Conservation (phyloP, 2,329 filamentous ascomycete species). For the Diaporthe sp. region DNA sequence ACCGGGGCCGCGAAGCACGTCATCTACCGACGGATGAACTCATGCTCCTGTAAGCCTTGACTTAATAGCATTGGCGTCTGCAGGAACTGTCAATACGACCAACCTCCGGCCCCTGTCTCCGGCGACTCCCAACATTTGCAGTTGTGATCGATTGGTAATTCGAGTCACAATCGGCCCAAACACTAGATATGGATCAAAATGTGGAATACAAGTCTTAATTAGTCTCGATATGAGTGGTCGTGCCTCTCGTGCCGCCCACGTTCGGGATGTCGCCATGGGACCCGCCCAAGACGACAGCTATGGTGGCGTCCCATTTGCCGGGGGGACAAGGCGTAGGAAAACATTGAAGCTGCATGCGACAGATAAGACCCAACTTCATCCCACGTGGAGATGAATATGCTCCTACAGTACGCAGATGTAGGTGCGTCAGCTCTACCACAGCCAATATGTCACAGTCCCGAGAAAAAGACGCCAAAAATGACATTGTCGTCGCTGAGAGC, state of each 20-base stretch:
- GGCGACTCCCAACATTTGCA: background rate
- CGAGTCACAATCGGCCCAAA: background rate
- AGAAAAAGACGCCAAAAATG: background rate
- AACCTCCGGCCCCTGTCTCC: background rate
- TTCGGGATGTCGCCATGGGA: slow-evolving; percentile 22
- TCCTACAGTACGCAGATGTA: background rate
- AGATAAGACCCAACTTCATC: background rate
- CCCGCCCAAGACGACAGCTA: slow-evolving; percentile 11
- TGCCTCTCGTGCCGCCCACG: background rate
- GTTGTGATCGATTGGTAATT: background rate
- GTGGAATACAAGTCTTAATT: background rate
- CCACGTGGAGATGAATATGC: background rate
- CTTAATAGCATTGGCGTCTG: background rate
- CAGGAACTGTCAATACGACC: background rate
- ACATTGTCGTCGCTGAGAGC: background rate
- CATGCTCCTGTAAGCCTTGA: background rate
- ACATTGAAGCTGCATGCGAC: background rate
- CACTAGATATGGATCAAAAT: background rate
- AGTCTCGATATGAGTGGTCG: background rate
- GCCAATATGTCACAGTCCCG: background rate
- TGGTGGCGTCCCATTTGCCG: background rate
- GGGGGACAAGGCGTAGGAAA: background rate
- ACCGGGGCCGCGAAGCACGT: background rate
- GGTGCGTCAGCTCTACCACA: background rate
- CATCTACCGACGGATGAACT: background rate